Percentiles rank a stretch among this genome's conserved stretches.
These are phyloP conservation scores for Kodamaea hsintzibuensis DNA, from an alignment of 805 yeast genomes.

Conservation along the genomic window DNA sequence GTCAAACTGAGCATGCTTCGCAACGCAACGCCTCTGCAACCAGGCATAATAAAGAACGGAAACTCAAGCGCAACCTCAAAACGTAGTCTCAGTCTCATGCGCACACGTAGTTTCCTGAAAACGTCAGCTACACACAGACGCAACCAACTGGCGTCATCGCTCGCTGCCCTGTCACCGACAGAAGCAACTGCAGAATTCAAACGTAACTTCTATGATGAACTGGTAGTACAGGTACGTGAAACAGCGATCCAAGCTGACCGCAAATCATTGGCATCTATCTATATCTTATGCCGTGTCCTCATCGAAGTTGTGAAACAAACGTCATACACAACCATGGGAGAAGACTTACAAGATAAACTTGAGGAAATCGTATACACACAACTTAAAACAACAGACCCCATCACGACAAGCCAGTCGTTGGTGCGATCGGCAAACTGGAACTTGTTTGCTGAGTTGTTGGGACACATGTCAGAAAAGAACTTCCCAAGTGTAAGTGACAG, in stretches of 20 bases:
- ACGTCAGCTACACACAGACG: conserved; percentile 42
- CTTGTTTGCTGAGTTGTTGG: conserved; percentile 82
- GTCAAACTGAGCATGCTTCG: conserved; percentile 39
- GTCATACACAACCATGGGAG: conserved; percentile 70
- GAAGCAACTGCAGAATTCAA: conserved; percentile 2
- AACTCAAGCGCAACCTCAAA: conserved; percentile 25
- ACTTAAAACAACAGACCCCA: conserved; percentile 83
- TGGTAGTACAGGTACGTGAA: conserved; percentile 49
- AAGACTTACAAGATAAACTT: conserved; percentile 74
- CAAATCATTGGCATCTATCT: conserved; percentile 83
- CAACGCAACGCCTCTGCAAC: conserved; percentile 12
- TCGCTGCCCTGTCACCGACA: not conserved
- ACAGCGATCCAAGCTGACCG: conserved; percentile 83
- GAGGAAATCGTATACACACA: conserved; percentile 95
- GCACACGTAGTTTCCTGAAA: conserved; percentile 40
- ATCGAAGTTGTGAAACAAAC: conserved; percentile 91
- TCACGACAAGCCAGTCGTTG: conserved; percentile 55
- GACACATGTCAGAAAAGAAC: conserved; percentile 84
- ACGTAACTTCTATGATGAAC: conserved; percentile 31
- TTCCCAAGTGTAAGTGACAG: conserved; percentile 89
- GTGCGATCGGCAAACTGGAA: conserved; percentile 94
- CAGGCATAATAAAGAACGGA: conserved; percentile 15
- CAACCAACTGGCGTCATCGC: conserved; percentile 50
- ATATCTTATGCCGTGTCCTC: conserved; percentile 84
- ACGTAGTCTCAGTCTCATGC: conserved; percentile 41